Evolutionary conservation across 2,329 filamentous ascomycete genomes (phyloP).

Genomic region (Colletotrichum liriopes): DNA sequence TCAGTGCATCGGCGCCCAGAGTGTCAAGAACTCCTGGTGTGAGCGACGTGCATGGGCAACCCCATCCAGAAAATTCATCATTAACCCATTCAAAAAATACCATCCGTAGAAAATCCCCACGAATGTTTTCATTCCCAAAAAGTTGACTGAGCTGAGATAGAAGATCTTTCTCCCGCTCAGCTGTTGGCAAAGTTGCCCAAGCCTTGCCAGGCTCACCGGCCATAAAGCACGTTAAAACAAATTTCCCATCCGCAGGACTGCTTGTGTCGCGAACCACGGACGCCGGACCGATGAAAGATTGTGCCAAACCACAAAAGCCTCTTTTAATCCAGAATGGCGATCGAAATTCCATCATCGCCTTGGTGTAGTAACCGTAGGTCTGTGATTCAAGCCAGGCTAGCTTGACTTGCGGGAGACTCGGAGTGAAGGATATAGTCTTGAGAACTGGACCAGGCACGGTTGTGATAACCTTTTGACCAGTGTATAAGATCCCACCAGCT

Average conservation of each 20-base stretch:
- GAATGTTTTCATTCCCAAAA: conserved; percentile 43
- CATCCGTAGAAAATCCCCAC: conserved; percentile 51
- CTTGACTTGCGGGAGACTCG: conserved; percentile 61
- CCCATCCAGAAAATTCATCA: conserved; percentile 57
- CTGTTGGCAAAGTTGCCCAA: conserved; percentile 49
- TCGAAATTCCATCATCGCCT: conserved; percentile 62
- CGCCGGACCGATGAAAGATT: conserved; percentile 63
- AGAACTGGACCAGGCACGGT: conserved; percentile 64
- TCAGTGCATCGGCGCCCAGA: conserved; percentile 51
- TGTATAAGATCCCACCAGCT: conserved; percentile 48
- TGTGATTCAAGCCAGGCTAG: conserved; percentile 51
- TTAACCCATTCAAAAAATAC: conserved; percentile 55
- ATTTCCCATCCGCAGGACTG: conserved; percentile 48
- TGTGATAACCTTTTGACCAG: conserved; percentile 62
- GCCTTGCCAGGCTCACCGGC: conserved; percentile 52
- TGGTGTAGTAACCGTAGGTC: conserved; percentile 65
- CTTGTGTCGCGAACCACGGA: conserved; percentile 62
- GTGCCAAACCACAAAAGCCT: conserved; percentile 62
- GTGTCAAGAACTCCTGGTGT: conserved; percentile 56
- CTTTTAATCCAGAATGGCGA: conserved; percentile 56
- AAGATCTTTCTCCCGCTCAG: conserved; percentile 45
- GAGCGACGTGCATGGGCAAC: conserved; percentile 57
- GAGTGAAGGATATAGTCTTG: conserved; percentile 62
- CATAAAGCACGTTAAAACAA: conserved; percentile 59
- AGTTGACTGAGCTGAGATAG: conserved; percentile 49